Evolutionary conservation across 2,329 filamentous ascomycete species (phyloP), one percentile per base, ranked within the genome.

Genomic region (Phialophora macrospora): DNA sequence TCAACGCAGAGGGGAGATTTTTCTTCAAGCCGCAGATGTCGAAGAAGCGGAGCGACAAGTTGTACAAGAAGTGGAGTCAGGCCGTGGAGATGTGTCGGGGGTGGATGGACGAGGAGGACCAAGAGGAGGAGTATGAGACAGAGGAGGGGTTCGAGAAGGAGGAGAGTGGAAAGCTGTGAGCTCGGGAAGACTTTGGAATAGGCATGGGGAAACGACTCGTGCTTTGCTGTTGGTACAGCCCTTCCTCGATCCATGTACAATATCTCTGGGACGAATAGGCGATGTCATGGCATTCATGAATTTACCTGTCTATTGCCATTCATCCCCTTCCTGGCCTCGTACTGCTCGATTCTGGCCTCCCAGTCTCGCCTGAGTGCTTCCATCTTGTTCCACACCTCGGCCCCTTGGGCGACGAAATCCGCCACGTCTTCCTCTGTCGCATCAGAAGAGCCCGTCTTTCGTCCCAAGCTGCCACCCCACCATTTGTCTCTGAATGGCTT

Each of bases 51-150:
- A 87, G 88, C 67, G 77, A 77, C 44, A 83, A 83, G 75, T 86
- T 90, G 81, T 92, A 91, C 74, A 83, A 82, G 72, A 85, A 85
- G 72, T 93, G 91, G 91, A 84, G 86, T 72, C 87, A 90, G 78
- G 91, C 90, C 1, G 90, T 93, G 38, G 81, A 90, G 75, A 93
- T 93, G 90, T 90, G 87, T 73, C 87, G 83, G 74, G 91, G 91
- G 38, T 93, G 91, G 90, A 75, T 85, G 22, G 64, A 64, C n/a
- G 64, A 67, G 7, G 68, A 69, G 0, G 68, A 70, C 6, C 63
- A 70, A 5, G 64, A 69, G 24, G 58, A 66, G 1, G 58, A 64
- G 34, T 30, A 17, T 7, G 46, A 58, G 22, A n/a, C 54, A n/a
- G 46, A 66, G 26, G 55, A 66, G 41, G n/a, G n/a, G n/a, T 30